A percentile compares a stretch with the other conserved stretches of the same genome.
Conservation (phyloP, 805 yeast genomes). For the Kazachstania taianensis region DNA sequence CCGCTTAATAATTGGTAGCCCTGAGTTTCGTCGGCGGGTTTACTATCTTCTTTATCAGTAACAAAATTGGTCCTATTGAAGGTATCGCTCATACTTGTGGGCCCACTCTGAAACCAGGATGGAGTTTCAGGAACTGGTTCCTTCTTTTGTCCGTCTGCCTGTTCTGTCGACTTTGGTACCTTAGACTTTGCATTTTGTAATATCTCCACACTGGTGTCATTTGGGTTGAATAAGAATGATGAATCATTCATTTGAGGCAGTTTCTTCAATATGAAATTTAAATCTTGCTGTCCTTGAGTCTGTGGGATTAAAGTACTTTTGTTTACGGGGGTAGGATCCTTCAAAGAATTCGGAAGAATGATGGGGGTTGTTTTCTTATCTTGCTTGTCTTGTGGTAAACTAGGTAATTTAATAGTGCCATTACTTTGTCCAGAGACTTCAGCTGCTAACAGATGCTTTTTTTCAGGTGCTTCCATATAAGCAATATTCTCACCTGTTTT, state of each 20-base stretch:
- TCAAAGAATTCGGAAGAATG: too few species aligned
- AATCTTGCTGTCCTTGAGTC: constrained; percentile 18
- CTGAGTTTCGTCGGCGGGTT: constrained; percentile 5
- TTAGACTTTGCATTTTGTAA: background rate
- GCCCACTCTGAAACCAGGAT: constrained; percentile 21
- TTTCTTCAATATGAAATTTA: constrained; percentile 15
- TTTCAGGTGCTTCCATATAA: background rate
- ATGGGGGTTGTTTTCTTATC: background rate
- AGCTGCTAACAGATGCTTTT: background rate
- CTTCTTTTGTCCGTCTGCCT: constrained; percentile 3
- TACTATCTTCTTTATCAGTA: constrained; percentile 8
- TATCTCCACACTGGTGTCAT: constrained; percentile 2
- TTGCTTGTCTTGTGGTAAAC: background rate
- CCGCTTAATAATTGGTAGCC: constrained; percentile 14
- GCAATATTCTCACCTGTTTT: background rate
- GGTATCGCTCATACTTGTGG: background rate
- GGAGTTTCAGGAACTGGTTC: constrained; percentile 19
- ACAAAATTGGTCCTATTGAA: constrained; percentile 12
- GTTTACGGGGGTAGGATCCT: too few species aligned
- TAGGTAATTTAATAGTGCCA: too few species aligned
- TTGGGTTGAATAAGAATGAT: constrained; percentile 15
- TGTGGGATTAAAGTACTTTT: background rate
- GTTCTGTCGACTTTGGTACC: constrained; percentile 2
- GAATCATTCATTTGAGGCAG: too few species aligned
- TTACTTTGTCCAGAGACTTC: background rate